Percentiles rank a stretch among this genome's conserved stretches.
These are phyloP conservation scores for Diaporthe destruens DNA, from an alignment of 2,329 filamentous ascomycete species.

Conservation along the genomic window DNA sequence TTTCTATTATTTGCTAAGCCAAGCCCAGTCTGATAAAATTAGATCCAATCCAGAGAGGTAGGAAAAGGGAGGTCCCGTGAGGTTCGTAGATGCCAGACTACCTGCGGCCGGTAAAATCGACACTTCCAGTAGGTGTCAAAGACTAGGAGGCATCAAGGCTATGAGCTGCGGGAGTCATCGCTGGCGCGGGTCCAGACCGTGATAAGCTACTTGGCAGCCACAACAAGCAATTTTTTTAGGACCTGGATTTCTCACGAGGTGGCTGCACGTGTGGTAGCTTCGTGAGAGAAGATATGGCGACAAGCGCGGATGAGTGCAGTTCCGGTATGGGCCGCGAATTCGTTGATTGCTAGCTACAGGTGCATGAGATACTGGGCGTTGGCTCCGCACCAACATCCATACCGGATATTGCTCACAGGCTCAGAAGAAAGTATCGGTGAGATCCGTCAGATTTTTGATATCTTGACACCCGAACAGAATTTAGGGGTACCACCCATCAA, in stretches of 20 bases:
- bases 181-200: background rate
- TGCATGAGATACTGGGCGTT: background rate
- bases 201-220: slow-evolving; percentile 1
- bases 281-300: too few relatives aligned
- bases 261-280: background rate
- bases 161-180: background rate
- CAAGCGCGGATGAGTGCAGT: background rate
- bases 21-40: background rate
- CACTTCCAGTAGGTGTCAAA: background rate
- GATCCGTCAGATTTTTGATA: background rate
- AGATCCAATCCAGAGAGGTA: too few relatives aligned
- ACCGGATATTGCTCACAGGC: background rate
- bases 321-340: background rate
- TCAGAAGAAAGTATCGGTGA: background rate
- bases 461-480: background rate
- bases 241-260: too few relatives aligned
- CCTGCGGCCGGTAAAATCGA: background rate
- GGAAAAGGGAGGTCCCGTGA: background rate
- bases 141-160: too few relatives aligned
- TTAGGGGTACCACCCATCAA: slow-evolving; percentile 2
- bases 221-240: background rate
- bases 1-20: background rate
- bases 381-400: background rate
- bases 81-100: background rate
- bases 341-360: background rate